These are phyloP conservation scores for Exserohilum turcica DNA, from an alignment of 2,329 filamentous ascomycete species.

Conservation along the genomic window DNA sequence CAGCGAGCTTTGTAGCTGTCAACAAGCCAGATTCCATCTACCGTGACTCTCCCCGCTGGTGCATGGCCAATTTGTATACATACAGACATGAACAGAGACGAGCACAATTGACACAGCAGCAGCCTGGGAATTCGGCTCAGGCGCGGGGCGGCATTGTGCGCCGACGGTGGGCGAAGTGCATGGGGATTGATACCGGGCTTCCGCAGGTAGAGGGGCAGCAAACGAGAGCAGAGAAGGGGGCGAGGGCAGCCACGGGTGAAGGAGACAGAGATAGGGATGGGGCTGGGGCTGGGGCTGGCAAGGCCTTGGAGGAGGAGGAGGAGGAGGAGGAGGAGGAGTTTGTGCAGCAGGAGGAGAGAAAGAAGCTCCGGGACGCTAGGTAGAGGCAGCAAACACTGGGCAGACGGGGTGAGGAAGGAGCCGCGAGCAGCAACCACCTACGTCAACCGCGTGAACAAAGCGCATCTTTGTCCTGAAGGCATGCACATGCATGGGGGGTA, in stretches of 20 bases:
- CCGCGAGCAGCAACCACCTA: conserved; percentile 8
- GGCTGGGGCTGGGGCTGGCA: not conserved
- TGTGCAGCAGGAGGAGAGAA: not conserved
- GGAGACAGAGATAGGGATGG: not conserved
- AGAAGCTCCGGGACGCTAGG: conserved; percentile 5
- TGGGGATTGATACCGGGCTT: not conserved
- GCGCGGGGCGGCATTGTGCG: not conserved
- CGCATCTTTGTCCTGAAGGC: conserved; percentile 4
- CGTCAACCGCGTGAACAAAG: conserved; percentile 1
- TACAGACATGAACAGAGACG: not conserved
- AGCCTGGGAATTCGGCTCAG: not conserved
- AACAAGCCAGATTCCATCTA: not conserved
- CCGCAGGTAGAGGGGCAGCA: not conserved
- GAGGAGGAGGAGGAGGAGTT: conserved; percentile 2
- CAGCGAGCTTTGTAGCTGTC: not conserved
- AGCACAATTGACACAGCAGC: not conserved
- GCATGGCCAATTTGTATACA: not conserved
- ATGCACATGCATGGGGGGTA: not conserved
- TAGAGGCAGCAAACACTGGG: not conserved
- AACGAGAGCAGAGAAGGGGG: not conserved
- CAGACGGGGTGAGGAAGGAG: conserved; percentile 5
- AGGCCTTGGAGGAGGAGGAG: conserved; percentile 2
- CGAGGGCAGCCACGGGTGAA: not conserved
- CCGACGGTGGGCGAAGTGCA: conserved; percentile 1
- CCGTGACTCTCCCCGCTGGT: not conserved